Evolutionary conservation across 2,329 filamentous ascomycete species (phyloP).

Genomic region (Fusarium irregulare): DNA sequence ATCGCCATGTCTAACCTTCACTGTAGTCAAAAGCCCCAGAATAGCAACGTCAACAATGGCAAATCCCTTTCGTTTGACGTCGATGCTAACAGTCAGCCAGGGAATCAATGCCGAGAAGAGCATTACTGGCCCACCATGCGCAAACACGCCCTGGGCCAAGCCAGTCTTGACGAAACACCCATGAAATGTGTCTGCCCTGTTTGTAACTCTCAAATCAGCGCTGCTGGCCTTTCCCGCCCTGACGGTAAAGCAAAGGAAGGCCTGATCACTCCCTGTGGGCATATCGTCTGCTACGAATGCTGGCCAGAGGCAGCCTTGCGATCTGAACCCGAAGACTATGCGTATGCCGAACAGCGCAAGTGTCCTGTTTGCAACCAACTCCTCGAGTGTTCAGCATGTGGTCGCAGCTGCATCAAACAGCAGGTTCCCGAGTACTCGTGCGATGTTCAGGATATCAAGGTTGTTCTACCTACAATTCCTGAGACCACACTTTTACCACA

Average conservation of each 20-base stretch:
- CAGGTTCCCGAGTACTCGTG: not conserved
- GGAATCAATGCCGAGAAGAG: not conserved
- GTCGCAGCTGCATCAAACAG: not conserved
- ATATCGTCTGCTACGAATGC: not conserved
- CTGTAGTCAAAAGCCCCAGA: not conserved
- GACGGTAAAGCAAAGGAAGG: not conserved
- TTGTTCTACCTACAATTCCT: not conserved
- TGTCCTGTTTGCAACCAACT: not conserved
- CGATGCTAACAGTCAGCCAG: not conserved
- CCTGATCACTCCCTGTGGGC: not conserved
- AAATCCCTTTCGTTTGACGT: rapidly evolving
- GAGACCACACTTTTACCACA: not conserved
- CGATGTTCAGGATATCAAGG: not conserved
- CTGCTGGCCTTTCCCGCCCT: not conserved
- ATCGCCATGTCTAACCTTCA: not conserved
- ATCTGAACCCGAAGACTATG: not conserved
- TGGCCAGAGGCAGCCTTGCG: not conserved
- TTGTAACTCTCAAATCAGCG: not conserved
- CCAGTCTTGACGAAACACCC: not conserved
- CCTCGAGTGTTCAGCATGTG: not conserved
- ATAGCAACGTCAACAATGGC: not conserved
- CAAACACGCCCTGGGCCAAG: not conserved
- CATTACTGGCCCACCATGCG: not conserved
- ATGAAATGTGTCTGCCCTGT: not conserved
- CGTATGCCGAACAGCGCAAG: not conserved